A percentile compares a stretch with the other conserved stretches of the same genome.
These are phyloP conservation scores for Paxillus rubicundulus DNA, from an alignment of 768 basidiomycete genomes.

Conservation along the genomic window DNA sequence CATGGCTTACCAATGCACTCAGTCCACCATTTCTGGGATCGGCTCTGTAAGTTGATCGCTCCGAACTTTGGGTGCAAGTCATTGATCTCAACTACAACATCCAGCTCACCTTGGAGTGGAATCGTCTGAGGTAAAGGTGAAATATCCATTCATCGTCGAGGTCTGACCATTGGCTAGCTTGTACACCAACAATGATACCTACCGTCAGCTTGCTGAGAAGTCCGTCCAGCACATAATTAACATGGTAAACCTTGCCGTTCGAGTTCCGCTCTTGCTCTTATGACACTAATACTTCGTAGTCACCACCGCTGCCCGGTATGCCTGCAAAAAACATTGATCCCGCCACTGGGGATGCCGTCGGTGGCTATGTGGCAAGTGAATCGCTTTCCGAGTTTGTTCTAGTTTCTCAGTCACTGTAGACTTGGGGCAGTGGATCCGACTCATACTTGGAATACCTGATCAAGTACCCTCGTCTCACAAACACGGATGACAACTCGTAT, in stretches of 20 bases:
- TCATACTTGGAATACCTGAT: slow-evolving; percentile 79
- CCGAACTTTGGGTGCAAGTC: neutral
- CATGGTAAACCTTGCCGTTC: slow-evolving; percentile 30
- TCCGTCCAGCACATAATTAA: slow-evolving; percentile 52
- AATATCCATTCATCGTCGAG: neutral
- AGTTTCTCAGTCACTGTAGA: slow-evolving; percentile 34
- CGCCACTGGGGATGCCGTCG: slow-evolving; percentile 45
- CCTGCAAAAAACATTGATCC: slow-evolving; percentile 61
- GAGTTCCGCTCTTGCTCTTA: neutral
- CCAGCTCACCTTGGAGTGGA: slow-evolving; percentile 61
- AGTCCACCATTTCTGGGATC: slow-evolving; percentile 45
- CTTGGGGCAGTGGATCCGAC: slow-evolving; percentile 68
- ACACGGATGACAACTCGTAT: slow-evolving; percentile 61
- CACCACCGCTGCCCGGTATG: slow-evolving; percentile 40
- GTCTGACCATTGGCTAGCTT: slow-evolving; percentile 23
- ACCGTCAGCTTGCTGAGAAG: slow-evolving; percentile 49
- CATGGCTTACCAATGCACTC: slow-evolving; percentile 11
- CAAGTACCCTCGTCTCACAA: slow-evolving; percentile 66
- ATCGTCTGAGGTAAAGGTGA: slow-evolving; percentile 37
- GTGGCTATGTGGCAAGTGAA: slow-evolving; percentile 51
- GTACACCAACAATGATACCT: slow-evolving; percentile 60
- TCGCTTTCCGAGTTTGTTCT: neutral
- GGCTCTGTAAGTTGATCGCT: slow-evolving; percentile 38
- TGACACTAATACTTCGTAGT: slow-evolving; percentile 5
- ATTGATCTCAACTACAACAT: neutral